Percentiles rank a stretch among this genome's conserved stretches.
Conservation (phyloP, 108 stramenopile species). For the Conticribra weissflogii region DNA sequence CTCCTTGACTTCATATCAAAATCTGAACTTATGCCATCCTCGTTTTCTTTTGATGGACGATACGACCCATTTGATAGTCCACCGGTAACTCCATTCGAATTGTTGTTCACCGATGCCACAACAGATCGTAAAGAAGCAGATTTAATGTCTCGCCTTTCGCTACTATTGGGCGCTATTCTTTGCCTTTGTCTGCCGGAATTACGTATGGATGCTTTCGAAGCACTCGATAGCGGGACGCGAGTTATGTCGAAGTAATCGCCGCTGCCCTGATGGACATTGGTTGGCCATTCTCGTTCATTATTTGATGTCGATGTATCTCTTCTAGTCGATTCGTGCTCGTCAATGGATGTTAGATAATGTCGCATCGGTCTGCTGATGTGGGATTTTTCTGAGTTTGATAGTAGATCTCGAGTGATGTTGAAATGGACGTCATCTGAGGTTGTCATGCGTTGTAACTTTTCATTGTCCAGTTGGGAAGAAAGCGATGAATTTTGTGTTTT, state of each 20-base stretch:
- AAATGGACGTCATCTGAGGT: not conserved
- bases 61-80: not conserved
- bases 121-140: not conserved
- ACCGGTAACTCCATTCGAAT: not conserved
- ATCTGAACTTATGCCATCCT: too few species aligned
- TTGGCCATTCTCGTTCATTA: too few species aligned
- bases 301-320: not conserved
- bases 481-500: too few species aligned
- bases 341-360: too few species aligned
- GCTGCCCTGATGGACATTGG: too few species aligned
- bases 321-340: too few species aligned
- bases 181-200: not conserved
- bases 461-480: too few species aligned
- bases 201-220: not conserved
- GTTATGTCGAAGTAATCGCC: not conserved
- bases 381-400: not conserved
- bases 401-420: not conserved
- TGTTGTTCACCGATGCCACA: not conserved
- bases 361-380: too few species aligned
- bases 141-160: not conserved
- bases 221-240: not conserved
- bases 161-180: not conserved
- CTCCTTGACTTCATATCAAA: too few species aligned
- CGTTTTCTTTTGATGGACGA: not conserved
- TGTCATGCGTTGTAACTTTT: too few species aligned